Conservation (phyloP, 78 protist genomes). For the Tieghemostelium lacteum region DNA sequence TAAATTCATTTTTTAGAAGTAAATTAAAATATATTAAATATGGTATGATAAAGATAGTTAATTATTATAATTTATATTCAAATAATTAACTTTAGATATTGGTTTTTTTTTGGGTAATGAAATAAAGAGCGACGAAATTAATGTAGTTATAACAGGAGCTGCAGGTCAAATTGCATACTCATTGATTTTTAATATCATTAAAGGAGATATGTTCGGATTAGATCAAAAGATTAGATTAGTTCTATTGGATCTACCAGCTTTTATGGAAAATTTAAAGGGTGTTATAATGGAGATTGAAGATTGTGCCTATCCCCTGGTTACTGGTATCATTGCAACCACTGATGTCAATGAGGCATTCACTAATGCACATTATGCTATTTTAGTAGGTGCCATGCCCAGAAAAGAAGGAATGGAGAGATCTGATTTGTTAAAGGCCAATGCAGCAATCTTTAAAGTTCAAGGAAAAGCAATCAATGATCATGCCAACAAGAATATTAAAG, state of each 20-base stretch:
- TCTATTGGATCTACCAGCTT: conserved; percentile 89
- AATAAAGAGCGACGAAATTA: conserved; percentile 26
- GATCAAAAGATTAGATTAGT: conserved; percentile 87
- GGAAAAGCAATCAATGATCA: conserved; percentile 85
- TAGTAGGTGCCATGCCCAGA: conserved; percentile 98
- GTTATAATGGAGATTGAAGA: conserved; percentile 73
- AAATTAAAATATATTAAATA: too few species aligned
- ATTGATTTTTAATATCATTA: conserved; percentile 79
- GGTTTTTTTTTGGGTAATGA: too few species aligned
- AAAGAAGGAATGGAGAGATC: conserved; percentile 95
- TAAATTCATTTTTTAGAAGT: too few species aligned
- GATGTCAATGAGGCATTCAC: conserved; percentile 79
- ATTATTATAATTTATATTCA: too few species aligned
- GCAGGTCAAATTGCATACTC: conserved; percentile 90
- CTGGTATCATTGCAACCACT: conserved; percentile 47
- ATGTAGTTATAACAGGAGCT: conserved; percentile 58
- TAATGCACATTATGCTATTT: conserved; percentile 78
- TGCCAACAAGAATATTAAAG: conserved; percentile 84
- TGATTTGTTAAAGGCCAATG: conserved; percentile 90
- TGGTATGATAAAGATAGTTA: too few species aligned
- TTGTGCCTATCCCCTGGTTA: conserved; percentile 67
- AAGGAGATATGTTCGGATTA: conserved; percentile 84
- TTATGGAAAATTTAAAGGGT: conserved; percentile 57
- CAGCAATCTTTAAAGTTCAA: conserved; percentile 91
- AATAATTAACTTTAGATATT: too few species aligned